These are phyloP conservation scores for Zea luxurians DNA, from an alignment of 176 grass and related monocot genomes.

Conservation along the genomic window DNA sequence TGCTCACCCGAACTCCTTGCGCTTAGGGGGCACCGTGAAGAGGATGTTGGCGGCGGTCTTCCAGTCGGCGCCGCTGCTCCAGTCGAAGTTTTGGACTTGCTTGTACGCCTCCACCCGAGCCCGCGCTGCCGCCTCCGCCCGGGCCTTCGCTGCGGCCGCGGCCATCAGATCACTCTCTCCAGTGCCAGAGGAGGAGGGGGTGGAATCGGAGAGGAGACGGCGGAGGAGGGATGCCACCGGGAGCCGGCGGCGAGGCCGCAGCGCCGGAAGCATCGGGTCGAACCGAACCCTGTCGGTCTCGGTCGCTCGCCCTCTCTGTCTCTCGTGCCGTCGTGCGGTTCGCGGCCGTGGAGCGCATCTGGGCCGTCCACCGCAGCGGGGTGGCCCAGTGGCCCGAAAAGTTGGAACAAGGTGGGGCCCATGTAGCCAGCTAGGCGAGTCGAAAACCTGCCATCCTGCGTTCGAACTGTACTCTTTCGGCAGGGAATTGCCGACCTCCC, in stretches of 20 bases:
- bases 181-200: neutral
- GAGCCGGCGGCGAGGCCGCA: slow-evolving; percentile 31
- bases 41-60: slow-evolving; percentile 58
- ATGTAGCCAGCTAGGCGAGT: too few species aligned
- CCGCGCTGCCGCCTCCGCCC: slow-evolving; percentile 22
- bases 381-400: too few species aligned
- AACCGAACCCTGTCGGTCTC: too few species aligned
- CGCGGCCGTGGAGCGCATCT: too few species aligned
- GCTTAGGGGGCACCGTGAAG: slow-evolving; percentile 49
- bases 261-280: slow-evolving; percentile 40
- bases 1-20: slow-evolving; percentile 55
- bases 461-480: too few species aligned
- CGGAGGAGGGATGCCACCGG: neutral
- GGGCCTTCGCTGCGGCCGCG: slow-evolving; percentile 29
- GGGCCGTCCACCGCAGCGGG: too few species aligned
- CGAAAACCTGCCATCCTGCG: too few species aligned
- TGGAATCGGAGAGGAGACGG: neutral
- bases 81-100: slow-evolving; percentile 51
- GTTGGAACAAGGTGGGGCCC: too few species aligned
- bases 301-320: too few species aligned
- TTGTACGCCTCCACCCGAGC: slow-evolving; percentile 47
- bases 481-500: too few species aligned
- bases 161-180: neutral
- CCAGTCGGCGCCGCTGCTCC: slow-evolving; percentile 47
- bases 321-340: too few species aligned